Evolutionary conservation across 768 basidiomycete species (phyloP).

Genomic region (Leucocoprinus sp.): DNA sequence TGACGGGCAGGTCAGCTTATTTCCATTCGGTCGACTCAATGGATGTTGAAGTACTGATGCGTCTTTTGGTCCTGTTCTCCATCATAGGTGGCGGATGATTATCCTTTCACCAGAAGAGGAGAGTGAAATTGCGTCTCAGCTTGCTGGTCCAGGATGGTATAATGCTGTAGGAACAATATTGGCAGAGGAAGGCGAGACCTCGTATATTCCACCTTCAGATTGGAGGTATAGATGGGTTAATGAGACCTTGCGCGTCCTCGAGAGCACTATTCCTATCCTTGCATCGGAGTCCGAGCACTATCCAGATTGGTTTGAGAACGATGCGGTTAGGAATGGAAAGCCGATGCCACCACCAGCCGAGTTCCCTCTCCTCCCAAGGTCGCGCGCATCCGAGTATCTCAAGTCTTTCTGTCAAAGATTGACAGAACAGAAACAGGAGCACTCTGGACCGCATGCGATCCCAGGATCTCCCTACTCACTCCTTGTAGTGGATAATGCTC

Average conservation of each 20-base stretch:
- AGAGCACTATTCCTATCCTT: slow-evolving; percentile 62
- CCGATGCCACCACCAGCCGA: slow-evolving; percentile 77
- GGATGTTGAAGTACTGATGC: slow-evolving; percentile 4
- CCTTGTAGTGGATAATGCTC: slow-evolving; percentile 80
- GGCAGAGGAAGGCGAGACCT: slow-evolving; percentile 49
- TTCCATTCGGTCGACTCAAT: background rate
- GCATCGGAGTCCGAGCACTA: slow-evolving; percentile 49
- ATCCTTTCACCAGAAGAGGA: slow-evolving; percentile 90
- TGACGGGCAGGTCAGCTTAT: slow-evolving; percentile 70
- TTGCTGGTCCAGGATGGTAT: slow-evolving; percentile 85
- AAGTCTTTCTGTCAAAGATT: slow-evolving; percentile 46
- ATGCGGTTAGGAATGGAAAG: slow-evolving; percentile 36
- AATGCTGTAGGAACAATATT: slow-evolving; percentile 75
- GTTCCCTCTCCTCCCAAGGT: slow-evolving; percentile 78
- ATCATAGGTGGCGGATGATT: slow-evolving; percentile 75
- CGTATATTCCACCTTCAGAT: slow-evolving; percentile 64
- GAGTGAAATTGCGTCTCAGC: slow-evolving; percentile 74
- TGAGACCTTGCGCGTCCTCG: slow-evolving; percentile 69
- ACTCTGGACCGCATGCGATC: slow-evolving; percentile 43
- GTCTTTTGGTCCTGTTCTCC: background rate
- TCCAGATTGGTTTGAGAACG: slow-evolving; percentile 40
- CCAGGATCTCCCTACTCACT: slow-evolving; percentile 86
- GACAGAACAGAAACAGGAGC: slow-evolving; percentile 31
- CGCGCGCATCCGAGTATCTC: slow-evolving; percentile 66
- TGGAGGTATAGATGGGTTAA: slow-evolving; percentile 91